Base-by-base conservation (phyloP, 2,329 filamentous ascomycete species). In the Pseudocercospora vitis region DNA sequence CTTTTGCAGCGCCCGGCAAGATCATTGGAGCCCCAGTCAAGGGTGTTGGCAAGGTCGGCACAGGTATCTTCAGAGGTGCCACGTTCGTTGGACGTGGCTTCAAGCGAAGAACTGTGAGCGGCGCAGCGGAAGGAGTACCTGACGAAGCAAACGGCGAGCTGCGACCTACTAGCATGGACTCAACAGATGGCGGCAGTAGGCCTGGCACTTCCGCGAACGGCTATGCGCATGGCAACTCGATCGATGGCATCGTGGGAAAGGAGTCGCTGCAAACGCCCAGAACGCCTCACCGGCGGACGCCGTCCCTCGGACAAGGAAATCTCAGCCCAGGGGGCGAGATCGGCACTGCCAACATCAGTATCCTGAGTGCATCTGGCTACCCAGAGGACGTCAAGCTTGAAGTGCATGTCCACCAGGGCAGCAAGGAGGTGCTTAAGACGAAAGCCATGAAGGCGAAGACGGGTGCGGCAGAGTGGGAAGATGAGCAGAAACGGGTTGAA, bases 1-100 rank as follows among this genome's bases (percentile, higher is more conserved):
- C 91, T 1, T 96, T 97, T 70, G 87, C 86, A 4, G 80, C 85
- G 1, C 90, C 94, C 23, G 89, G 89, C 44, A 91, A 91, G 73
- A 91, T 99, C 55, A 88, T 97, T 23, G 92, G 92, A 31, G 94
- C 87, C 14, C 95, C 94, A n/a, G 86, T 99, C 72, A 97, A 97
- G 75, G 91, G 91, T 35, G 85, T 88, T 29, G 89, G 89, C 24
- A 87, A 85, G 53, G 91, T 90, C 31, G 87, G 87, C 18, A 88
- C 89, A 54, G 86, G 88, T 31, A 90, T 97, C 28, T 85, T 89
- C 60, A 95, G 89, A 70, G 92, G 91, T 40, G 94, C 91, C 4
- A 91, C 89, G 0, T 96, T 97, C 78, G 78, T 99, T 60, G 88
- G 88, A 62, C 88, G 89, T 56, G 89, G 90, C 14, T 85, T 97